Evolutionary conservation across 805 yeast species (phyloP), one percentile per base, ranked within the genome.

Genomic region (Nakazawaea holstii): DNA sequence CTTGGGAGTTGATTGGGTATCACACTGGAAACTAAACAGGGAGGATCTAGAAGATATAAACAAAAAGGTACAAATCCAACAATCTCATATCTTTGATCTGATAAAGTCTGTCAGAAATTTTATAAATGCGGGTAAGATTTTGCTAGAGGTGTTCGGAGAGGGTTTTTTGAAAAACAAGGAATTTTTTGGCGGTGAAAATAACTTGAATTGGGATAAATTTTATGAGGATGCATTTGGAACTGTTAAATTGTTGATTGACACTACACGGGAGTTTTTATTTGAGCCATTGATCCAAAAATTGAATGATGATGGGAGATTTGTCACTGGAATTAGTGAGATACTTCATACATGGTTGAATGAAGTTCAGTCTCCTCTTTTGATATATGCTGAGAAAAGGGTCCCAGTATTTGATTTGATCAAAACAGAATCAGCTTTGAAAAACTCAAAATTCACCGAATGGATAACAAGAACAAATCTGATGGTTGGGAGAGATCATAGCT

Each of bases 71-170:
- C 49, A 46, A 33, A 40, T 46, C 55, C 72, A 80, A 33, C 96
- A 88, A 59, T 82, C 87, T 48, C 80, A 82, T 49, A 74, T 87
- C 4, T 89, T 84, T 63, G 96, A 88, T 59, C 66, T 87, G 41
- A 77, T 88, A 28, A 71, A 80, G 48, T 76, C 80, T 41, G 95
- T 87, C 53, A 87, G 84, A 55, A 74, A 79, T 14, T 84, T 84
- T 45, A 74, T 87, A 24, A 80, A 77, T 42, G 74, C 87, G 57
- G 83, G 90, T 2, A 72, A 74, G 51, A 78, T 84, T 3, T 83
- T 87, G 45, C 68, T 84, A 3, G 77, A 76, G 32, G 75, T 77
- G 7, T 80, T 76, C 51, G 83, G 85, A 1, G 67, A 66, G 20
- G 60, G 69, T 3, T 65, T 68, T 49, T 61, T 62, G 43, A 59